Percentiles rank a stretch among this genome's conserved stretches.
phyloP scores from a whole-genome alignment of 352 stramenopile genomes.

The Bremia lactucae region DNA sequence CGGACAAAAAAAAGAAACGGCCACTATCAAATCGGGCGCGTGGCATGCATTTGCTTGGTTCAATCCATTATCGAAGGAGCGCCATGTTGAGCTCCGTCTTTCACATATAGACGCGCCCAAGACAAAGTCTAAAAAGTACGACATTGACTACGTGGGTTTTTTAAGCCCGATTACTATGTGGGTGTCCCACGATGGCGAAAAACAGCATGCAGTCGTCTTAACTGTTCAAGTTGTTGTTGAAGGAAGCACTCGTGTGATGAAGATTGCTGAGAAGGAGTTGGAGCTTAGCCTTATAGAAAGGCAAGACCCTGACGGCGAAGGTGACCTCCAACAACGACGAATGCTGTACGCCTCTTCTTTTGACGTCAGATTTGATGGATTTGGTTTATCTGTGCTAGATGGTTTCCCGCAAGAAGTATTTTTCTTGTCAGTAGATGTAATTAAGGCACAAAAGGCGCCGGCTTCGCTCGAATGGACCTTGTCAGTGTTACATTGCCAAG shows the following conservation, averaged over 20 bases:
- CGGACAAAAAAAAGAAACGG: slow-evolving; percentile 36
- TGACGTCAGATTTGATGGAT: slow-evolving; percentile 63
- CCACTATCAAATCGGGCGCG: slow-evolving; percentile 48
- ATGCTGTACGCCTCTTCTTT: slow-evolving; percentile 78
- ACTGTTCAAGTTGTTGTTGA: slow-evolving; percentile 74
- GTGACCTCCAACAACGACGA: slow-evolving; percentile 65
- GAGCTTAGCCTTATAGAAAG: slow-evolving; percentile 57
- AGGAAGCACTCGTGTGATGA: slow-evolving; percentile 68
- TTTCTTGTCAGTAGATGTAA: slow-evolving; percentile 64
- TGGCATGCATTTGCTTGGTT: slow-evolving; percentile 81
- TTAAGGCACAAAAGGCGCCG: slow-evolving; percentile 61
- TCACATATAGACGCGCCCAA: slow-evolving; percentile 44
- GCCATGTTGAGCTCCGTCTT: slow-evolving; percentile 55
- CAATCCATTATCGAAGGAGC: slow-evolving; percentile 77
- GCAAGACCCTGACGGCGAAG: slow-evolving; percentile 49
- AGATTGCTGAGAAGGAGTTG: slow-evolving; percentile 74
- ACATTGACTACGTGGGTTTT: slow-evolving; percentile 77
- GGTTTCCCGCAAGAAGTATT: slow-evolving; percentile 74
- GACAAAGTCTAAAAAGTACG: slow-evolving; percentile 59
- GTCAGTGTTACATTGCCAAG: slow-evolving; percentile 69
- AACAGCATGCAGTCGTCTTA: slow-evolving; percentile 41
- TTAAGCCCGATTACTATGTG: slow-evolving; percentile 57
- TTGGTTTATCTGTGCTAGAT: slow-evolving; percentile 73
- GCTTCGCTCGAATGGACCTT: slow-evolving; percentile 67
- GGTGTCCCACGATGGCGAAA: slow-evolving; percentile 34